Conservation (phyloP, 2,329 filamentous ascomycete species). For the Fusarium sp. region DNA sequence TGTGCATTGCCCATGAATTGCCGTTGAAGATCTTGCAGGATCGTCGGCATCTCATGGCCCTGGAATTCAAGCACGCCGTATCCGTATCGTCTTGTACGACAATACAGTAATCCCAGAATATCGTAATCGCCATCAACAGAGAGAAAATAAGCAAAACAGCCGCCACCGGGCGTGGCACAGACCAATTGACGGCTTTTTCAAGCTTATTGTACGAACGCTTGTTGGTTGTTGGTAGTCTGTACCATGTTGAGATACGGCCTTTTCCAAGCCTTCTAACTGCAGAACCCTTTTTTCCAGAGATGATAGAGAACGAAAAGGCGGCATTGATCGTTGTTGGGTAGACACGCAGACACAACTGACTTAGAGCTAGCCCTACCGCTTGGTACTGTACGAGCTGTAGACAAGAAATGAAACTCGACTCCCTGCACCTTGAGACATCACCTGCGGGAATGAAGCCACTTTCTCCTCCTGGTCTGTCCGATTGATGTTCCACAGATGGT, state of each 20-base stretch:
- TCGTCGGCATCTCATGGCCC: conserved; percentile 23
- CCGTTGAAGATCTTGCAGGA: conserved; percentile 35
- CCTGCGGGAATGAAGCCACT: conserved; percentile 29
- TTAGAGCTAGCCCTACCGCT: conserved; percentile 23
- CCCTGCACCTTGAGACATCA: conserved; percentile 7
- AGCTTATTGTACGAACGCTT: conserved; percentile 2
- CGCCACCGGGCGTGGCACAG: neutral
- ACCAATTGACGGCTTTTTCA: conserved; percentile 9
- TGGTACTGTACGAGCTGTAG: conserved; percentile 6
- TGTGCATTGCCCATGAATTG: conserved; percentile 19
- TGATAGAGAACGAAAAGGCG: conserved; percentile 22
- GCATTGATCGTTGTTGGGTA: conserved; percentile 35
- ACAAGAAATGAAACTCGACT: conserved; percentile 25
- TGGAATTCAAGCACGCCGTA: neutral
- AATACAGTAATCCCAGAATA: conserved; percentile 20
- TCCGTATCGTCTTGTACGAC: neutral
- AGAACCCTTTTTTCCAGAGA: conserved; percentile 25
- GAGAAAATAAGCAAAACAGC: conserved; percentile 9
- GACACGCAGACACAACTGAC: conserved; percentile 23
- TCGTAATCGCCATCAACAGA: conserved; percentile 36
- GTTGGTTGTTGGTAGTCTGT: conserved; percentile 20
- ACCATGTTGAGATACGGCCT: conserved; percentile 32
- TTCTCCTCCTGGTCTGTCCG: conserved; percentile 25
- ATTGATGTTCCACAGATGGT: conserved; percentile 36
- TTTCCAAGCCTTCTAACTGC: conserved; percentile 14